phyloP scores from a whole-genome alignment of 805 yeast species.

The Schwanniomyces vanrijiae region DNA sequence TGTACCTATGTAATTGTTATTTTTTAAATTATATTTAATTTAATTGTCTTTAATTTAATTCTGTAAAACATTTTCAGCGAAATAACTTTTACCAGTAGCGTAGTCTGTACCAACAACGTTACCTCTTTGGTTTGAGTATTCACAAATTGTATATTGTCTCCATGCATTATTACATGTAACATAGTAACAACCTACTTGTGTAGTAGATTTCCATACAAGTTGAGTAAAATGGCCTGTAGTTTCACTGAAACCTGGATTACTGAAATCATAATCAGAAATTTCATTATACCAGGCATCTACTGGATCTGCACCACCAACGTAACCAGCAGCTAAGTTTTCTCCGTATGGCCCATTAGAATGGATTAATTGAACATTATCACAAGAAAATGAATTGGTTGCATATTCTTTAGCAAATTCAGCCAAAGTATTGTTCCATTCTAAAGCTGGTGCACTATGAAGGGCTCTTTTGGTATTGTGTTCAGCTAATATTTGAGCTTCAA shows the following conservation, averaged over 20 bases:
- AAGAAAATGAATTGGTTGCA: conserved; percentile 52
- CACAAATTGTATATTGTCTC: conserved; percentile 69
- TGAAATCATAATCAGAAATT: conserved; percentile 53
- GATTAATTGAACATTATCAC: conserved; percentile 56
- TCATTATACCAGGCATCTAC: conserved; percentile 78
- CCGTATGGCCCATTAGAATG: conserved; percentile 73
- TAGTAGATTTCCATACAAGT: conserved; percentile 64
- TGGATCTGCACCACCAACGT: conserved; percentile 52
- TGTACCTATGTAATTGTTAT: background rate
- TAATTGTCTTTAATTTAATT: background rate
- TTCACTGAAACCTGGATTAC: conserved; percentile 49
- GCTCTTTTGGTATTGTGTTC: conserved; percentile 41
- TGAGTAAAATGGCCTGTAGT: conserved; percentile 81
- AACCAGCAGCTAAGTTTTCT: conserved; percentile 76
- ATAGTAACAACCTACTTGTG: conserved; percentile 66
- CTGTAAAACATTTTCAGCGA: conserved; percentile 42
- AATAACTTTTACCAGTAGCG: conserved; percentile 33
- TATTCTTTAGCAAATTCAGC: conserved; percentile 40
- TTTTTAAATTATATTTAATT: background rate
- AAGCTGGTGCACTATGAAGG: conserved; percentile 28
- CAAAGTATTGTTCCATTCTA: conserved; percentile 34
- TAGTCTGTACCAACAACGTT: conserved; percentile 42
- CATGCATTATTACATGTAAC: conserved; percentile 47
- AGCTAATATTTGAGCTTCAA: conserved; percentile 29
- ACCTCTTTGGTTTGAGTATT: conserved; percentile 56